A percentile compares a stretch with the other conserved stretches of the same genome.
phyloP scores from a whole-genome alignment of 176 grass and related monocot species.

The Rhipidocladum racemiflorum region DNA sequence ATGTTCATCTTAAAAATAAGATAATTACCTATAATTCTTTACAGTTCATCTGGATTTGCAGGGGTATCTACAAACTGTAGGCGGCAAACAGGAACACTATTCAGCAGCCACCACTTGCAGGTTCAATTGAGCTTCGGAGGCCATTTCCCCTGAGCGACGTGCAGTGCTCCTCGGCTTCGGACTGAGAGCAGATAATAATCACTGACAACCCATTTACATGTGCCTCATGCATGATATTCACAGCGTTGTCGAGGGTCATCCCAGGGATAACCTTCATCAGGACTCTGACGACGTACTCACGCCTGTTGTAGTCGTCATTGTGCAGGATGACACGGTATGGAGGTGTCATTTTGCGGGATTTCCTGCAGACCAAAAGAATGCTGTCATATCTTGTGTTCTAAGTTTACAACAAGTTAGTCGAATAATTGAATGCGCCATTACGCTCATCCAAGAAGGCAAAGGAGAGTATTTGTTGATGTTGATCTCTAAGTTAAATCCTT shows the following conservation, averaged over 20 bases:
- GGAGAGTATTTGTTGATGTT: neutral
- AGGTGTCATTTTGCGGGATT: slow-evolving; percentile 69
- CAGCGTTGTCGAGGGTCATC: slow-evolving; percentile 87
- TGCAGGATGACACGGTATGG: slow-evolving; percentile 79
- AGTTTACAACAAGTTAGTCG: neutral
- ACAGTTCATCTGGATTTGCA: neutral
- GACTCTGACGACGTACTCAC: slow-evolving; percentile 92
- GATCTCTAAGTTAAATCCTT: neutral
- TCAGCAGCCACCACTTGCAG: slow-evolving; percentile 75
- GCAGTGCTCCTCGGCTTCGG: slow-evolving; percentile 77
- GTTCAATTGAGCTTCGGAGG: slow-evolving; percentile 82
- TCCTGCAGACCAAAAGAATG: slow-evolving; percentile 47
- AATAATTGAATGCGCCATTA: neutral
- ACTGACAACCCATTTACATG: slow-evolving; percentile 87
- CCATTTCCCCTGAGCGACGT: slow-evolving; percentile 78
- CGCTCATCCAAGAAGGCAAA: neutral
- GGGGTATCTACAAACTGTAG: slow-evolving; percentile 51
- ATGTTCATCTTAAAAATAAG: neutral
- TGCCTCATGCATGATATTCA: slow-evolving; percentile 98
- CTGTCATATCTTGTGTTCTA: slow-evolving; percentile 5
- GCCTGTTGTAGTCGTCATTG: slow-evolving; percentile 85
- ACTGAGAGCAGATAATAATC: slow-evolving; percentile 81
- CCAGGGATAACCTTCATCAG: slow-evolving; percentile 97
- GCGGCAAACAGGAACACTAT: slow-evolving; percentile 14
- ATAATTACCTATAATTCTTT: neutral